Evolutionary conservation across 805 yeast species (phyloP).

Genomic region (Yarrowia keelungensis): DNA sequence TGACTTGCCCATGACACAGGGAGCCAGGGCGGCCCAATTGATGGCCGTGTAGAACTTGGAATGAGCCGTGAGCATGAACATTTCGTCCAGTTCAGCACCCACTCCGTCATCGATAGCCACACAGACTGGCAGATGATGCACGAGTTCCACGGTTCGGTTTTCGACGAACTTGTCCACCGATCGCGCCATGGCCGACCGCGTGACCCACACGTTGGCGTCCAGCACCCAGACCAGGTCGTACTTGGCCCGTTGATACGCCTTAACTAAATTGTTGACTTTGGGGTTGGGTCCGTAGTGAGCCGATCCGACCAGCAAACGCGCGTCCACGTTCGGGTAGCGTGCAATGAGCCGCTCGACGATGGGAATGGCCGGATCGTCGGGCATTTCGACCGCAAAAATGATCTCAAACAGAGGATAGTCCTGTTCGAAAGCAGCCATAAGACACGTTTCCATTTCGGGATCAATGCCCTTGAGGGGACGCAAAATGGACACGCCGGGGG

Average conservation of each 20-base stretch:
- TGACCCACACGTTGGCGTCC: slow-evolving; percentile 85
- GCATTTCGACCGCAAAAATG: slow-evolving; percentile 74
- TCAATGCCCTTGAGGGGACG: slow-evolving; percentile 88
- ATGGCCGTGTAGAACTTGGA: slow-evolving; percentile 83
- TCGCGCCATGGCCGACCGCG: slow-evolving; percentile 66
- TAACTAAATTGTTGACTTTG: slow-evolving; percentile 83
- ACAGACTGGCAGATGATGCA: slow-evolving; percentile 76
- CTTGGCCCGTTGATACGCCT: slow-evolving; percentile 73
- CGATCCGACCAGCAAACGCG: slow-evolving; percentile 63
- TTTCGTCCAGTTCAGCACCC: slow-evolving; percentile 81
- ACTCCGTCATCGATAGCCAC: slow-evolving; percentile 48
- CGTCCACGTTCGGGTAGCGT: slow-evolving; percentile 63
- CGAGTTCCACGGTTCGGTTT: slow-evolving; percentile 59
- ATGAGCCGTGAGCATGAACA: slow-evolving; percentile 84
- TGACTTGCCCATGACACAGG: slow-evolving; percentile 91
- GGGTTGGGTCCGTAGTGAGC: slow-evolving; percentile 80
- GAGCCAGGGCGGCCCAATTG: slow-evolving; percentile 76
- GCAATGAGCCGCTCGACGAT: slow-evolving; percentile 59
- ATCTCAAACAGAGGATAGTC: slow-evolving; percentile 75
- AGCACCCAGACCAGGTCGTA: slow-evolving; percentile 82
- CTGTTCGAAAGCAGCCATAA: slow-evolving; percentile 72
- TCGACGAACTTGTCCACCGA: slow-evolving; percentile 61
- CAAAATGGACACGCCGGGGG: slow-evolving; percentile 71
- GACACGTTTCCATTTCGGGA: slow-evolving; percentile 71
- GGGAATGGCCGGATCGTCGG: slow-evolving; percentile 68